phyloP scores from a whole-genome alignment of 148 eudicot genomes.

The Chenopodium quinoa region DNA sequence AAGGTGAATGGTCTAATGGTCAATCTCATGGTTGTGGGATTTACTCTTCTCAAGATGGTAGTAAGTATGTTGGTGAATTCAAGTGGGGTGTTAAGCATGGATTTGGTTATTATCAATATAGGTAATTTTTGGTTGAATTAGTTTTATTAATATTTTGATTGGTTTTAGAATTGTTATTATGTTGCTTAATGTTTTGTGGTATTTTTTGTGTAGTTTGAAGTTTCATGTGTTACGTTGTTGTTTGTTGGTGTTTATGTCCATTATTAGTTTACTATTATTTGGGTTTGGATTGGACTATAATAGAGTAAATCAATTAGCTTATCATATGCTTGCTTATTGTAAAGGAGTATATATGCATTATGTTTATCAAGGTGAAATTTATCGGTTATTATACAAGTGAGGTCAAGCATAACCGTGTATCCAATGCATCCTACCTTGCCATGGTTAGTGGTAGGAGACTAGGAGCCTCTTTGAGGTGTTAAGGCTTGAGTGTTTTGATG shows the following conservation, averaged over 20 bases:
- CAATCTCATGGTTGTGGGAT: slow-evolving; percentile 44
- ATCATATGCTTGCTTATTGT: neutral
- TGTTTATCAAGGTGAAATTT: too few relatives aligned
- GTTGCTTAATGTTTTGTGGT: neutral
- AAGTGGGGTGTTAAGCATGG: slow-evolving; percentile 58
- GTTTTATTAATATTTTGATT: neutral
- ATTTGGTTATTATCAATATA: slow-evolving; percentile 45
- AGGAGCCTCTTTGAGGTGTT: slow-evolving; percentile 6
- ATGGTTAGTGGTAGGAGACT: neutral
- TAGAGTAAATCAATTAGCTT: neutral
- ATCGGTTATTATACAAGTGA: neutral
- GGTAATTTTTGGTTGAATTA: slow-evolving; percentile 25
- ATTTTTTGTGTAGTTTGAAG: neutral
- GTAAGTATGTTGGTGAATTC: slow-evolving; percentile 44
- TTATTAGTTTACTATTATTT: neutral
- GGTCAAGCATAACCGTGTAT: neutral
- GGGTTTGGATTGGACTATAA: neutral
- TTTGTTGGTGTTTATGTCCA: neutral
- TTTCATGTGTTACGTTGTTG: neutral
- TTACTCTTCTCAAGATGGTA: slow-evolving; percentile 42
- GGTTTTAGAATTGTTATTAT: neutral
- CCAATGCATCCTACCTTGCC: neutral
- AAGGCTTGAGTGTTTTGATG: too few relatives aligned
- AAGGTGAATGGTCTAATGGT: slow-evolving; percentile 49
- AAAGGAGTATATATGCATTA: neutral